These are phyloP conservation scores for sorghum (Sorghum bicolor) DNA, from an alignment of 176 grass and related monocot species.

Conservation along the genomic window DNA sequence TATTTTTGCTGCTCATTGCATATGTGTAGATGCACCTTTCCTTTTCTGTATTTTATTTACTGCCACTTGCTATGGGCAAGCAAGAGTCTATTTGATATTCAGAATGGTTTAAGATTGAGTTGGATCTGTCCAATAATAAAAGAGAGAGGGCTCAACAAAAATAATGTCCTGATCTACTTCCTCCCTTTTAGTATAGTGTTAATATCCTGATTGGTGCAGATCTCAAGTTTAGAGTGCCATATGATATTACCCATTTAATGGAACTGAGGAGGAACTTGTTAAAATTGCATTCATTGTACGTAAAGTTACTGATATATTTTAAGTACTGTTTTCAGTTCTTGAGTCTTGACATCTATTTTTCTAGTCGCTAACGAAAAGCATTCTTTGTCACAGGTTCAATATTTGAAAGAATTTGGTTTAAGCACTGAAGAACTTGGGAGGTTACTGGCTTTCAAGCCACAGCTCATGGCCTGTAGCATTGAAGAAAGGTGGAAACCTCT, in stretches of 20 bases:
- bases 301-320: neutral
- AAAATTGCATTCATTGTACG: neutral
- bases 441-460: slow-evolving; percentile 84
- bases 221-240: neutral
- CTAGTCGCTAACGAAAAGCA: neutral
- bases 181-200: neutral
- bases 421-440: slow-evolving; percentile 61
- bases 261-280: neutral
- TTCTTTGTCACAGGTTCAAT: slow-evolving; percentile 60
- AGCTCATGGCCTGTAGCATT: slow-evolving; percentile 89
- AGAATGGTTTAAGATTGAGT: neutral
- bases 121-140: neutral
- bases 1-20: neutral
- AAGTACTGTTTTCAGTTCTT: neutral
- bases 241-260: neutral
- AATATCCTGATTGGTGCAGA: neutral
- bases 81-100: neutral
- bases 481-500: slow-evolving; percentile 96
- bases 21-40: neutral
- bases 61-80: neutral
- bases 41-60: neutral
- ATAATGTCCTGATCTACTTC: neutral
- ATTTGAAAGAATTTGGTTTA: slow-evolving; percentile 81
- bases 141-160: neutral
- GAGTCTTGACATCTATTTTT: neutral